These are phyloP conservation scores for Calendula officinalis DNA, from an alignment of 129 eudicot genomes.

Conservation along the genomic window DNA sequence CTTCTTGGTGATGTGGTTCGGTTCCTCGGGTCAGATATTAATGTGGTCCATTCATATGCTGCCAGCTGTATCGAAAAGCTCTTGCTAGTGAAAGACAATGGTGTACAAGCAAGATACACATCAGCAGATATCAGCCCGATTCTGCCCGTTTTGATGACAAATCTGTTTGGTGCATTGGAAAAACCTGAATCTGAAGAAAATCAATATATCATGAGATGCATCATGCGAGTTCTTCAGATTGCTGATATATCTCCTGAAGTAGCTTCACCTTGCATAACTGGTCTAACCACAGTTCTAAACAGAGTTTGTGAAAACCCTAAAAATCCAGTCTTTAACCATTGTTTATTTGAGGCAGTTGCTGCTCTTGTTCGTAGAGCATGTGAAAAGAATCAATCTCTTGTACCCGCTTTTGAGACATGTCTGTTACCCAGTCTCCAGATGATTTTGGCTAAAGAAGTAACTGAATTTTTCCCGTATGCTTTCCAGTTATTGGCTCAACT, in stretches of 20 bases:
- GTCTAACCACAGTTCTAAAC: constrained; percentile 58
- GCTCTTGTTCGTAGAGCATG: constrained; percentile 68
- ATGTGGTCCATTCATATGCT: constrained; percentile 91
- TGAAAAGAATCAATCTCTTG: constrained; percentile 65
- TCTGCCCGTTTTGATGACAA: constrained; percentile 63
- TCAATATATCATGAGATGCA: constrained; percentile 87
- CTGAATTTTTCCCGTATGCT: constrained; percentile 90
- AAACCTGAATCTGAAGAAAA: constrained; percentile 90
- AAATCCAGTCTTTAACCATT: constrained; percentile 73
- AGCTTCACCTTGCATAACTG: constrained; percentile 65
- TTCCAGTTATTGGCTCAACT: constrained; percentile 95
- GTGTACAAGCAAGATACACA: constrained; percentile 60
- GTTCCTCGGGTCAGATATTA: constrained; percentile 62
- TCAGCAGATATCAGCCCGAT: constrained; percentile 64
- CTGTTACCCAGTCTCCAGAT: constrained; percentile 70
- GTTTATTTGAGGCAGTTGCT: constrained; percentile 83
- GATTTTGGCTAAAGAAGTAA: constrained; percentile 62
- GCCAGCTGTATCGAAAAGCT: constrained; percentile 89
- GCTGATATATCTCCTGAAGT: constrained; percentile 72
- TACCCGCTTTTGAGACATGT: constrained; percentile 60
- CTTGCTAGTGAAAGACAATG: constrained; percentile 75
- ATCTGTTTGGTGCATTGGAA: constrained; percentile 71
- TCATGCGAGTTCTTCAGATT: constrained; percentile 84
- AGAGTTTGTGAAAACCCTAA: constrained; percentile 86
- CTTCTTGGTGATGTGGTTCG: constrained; percentile 76